Conservation (phyloP, 176 grass and related monocot genomes). For the Saccharum spontaneum region DNA sequence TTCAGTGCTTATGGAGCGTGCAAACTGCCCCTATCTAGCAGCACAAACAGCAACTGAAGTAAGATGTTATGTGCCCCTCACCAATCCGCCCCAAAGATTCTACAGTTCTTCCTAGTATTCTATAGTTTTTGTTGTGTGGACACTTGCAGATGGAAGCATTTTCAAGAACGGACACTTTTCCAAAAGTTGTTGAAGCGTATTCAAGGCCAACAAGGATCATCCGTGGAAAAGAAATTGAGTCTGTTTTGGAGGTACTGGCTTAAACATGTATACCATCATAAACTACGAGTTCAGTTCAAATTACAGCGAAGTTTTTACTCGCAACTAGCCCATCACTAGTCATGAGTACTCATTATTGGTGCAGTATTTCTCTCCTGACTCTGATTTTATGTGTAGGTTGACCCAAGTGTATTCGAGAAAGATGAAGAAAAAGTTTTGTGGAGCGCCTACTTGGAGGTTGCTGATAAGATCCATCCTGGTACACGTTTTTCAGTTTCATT, state of each 20-base stretch:
- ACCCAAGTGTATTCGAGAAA: slow-evolving; percentile 64
- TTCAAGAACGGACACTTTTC: slow-evolving; percentile 60
- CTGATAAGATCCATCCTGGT: slow-evolving; percentile 77
- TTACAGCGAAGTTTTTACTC: not conserved
- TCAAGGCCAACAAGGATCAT: slow-evolving; percentile 85
- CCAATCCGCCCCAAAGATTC: slow-evolving; percentile 2
- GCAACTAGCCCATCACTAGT: not conserved
- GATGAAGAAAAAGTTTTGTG: slow-evolving; percentile 75
- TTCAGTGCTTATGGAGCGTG: slow-evolving; percentile 78
- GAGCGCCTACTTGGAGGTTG: slow-evolving; percentile 65
- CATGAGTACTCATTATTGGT: not conserved
- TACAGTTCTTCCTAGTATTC: slow-evolving; percentile 4
- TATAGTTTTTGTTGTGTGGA: not conserved
- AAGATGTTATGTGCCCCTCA: slow-evolving; percentile 32
- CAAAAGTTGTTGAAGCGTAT: slow-evolving; percentile 88
- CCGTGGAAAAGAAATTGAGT: slow-evolving; percentile 64
- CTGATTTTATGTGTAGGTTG: slow-evolving; percentile 44
- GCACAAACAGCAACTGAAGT: slow-evolving; percentile 73
- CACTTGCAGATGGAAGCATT: slow-evolving; percentile 76
- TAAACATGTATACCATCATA: not conserved
- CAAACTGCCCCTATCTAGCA: slow-evolving; percentile 81
- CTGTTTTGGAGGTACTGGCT: slow-evolving; percentile 54
- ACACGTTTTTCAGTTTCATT: not conserved
- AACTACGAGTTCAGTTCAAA: not conserved
- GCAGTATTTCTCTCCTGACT: not conserved